Percentiles rank a stretch among this genome's conserved stretches.
phyloP scores from a whole-genome alignment of 495 filamentous ascomycete genomes.

The Trichoderma gamsii region DNA sequence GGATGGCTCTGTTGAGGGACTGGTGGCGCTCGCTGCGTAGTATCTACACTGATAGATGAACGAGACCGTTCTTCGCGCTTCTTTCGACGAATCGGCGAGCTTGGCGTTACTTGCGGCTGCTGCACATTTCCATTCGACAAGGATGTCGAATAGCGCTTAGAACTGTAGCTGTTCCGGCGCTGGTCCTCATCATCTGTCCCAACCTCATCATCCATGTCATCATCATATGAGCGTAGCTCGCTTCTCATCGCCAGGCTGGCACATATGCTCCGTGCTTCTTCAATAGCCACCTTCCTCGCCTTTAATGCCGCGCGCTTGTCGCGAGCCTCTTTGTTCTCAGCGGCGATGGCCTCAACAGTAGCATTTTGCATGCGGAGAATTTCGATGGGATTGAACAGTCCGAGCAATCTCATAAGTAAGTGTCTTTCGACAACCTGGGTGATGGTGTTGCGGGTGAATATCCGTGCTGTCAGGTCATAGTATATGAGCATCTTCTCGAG shows the following conservation, averaged over 20 bases:
- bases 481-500: slow-evolving; percentile 41
- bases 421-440: slow-evolving; percentile 36
- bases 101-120: not conserved
- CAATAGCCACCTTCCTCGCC: slow-evolving; percentile 33
- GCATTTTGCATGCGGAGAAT: slow-evolving; percentile 28
- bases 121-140: not conserved
- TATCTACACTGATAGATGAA: not conserved
- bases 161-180: not conserved
- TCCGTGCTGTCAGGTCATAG: slow-evolving; percentile 36
- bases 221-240: slow-evolving; percentile 24
- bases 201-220: slow-evolving; percentile 10
- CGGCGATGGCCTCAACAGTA: slow-evolving; percentile 31
- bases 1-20: not conserved
- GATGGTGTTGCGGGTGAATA: slow-evolving; percentile 34
- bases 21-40: not conserved
- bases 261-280: slow-evolving; percentile 36
- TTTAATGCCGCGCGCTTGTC: slow-evolving; percentile 28
- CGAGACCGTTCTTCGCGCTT: not conserved
- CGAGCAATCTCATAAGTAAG: slow-evolving; percentile 35
- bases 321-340: slow-evolving; percentile 35
- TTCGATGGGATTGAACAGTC: slow-evolving; percentile 34
- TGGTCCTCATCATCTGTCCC: slow-evolving; percentile 4
- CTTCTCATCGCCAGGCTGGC: slow-evolving; percentile 36
- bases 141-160: not conserved
- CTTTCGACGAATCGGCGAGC: not conserved